Evolutionary conservation across 2,329 filamentous ascomycete genomes (phyloP).

Genomic region (Akanthomyces muscarius): DNA sequence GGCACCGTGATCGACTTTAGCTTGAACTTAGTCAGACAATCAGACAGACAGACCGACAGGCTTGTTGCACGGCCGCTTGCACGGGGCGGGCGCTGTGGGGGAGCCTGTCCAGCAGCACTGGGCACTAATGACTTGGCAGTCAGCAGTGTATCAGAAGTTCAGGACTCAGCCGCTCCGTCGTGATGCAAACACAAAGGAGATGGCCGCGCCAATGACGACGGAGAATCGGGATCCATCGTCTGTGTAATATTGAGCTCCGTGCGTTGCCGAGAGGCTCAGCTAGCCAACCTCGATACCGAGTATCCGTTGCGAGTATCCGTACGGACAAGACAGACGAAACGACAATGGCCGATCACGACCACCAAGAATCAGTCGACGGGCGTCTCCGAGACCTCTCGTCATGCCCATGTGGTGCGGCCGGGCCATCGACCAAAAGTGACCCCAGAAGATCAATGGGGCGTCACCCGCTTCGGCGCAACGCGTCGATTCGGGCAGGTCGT

Average conservation of each 20-base stretch:
- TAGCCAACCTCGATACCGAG: not conserved
- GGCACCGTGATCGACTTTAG: not conserved
- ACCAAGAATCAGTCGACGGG: not conserved
- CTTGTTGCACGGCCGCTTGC: not conserved
- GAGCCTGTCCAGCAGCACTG: not conserved
- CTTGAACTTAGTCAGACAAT: constrained; percentile 5
- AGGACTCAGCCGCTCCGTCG: not conserved
- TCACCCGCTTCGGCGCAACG: not conserved
- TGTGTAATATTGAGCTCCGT: not conserved
- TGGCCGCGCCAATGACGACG: not conserved
- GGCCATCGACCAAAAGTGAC: not conserved
- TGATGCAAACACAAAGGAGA: not conserved
- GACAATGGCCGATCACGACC: not conserved
- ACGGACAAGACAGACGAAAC: not conserved
- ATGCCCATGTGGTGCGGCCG: constrained; percentile 4
- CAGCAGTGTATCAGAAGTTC: not conserved
- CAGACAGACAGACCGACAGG: not conserved
- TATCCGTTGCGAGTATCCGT: too few species aligned
- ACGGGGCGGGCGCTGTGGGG: not conserved
- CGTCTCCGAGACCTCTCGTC: not conserved
- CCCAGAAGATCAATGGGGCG: not conserved
- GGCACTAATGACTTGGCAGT: not conserved
- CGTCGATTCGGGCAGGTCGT: constrained; percentile 14
- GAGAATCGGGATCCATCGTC: not conserved
- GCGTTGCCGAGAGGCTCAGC: not conserved